Conservation (phyloP, 2,329 filamentous ascomycete genomes). For the Drechmeria coniospora region DNA sequence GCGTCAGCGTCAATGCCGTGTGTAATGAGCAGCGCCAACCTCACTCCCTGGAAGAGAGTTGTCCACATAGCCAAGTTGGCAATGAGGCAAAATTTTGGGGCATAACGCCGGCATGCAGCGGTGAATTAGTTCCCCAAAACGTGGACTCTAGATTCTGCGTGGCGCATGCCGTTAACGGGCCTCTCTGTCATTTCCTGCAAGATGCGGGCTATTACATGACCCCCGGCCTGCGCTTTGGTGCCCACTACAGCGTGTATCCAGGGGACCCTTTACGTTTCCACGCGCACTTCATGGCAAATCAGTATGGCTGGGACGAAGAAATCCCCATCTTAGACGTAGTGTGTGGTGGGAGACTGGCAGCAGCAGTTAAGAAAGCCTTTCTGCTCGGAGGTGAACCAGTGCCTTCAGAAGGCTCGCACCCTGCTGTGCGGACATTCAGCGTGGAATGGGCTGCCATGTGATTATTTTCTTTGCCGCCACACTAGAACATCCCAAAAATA, state of each 20-base stretch:
- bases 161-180: conserved; percentile 15
- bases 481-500: no score
- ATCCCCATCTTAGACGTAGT: conserved; percentile 76
- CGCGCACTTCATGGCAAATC: conserved; percentile 81
- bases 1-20: no score
- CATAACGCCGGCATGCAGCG: conserved; percentile 21
- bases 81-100: background rate
- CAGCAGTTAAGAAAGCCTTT: conserved; percentile 91
- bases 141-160: conserved; percentile 5
- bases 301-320: conserved; percentile 74
- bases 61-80: no score
- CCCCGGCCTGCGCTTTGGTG: conserved; percentile 86
- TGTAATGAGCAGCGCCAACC: no score
- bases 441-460: conserved; percentile 93
- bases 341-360: conserved; percentile 73
- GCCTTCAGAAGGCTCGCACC: conserved; percentile 14
- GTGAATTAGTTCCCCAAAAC: conserved; percentile 11
- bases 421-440: conserved; percentile 56
- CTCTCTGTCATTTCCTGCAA: conserved; percentile 70
- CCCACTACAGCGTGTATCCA: conserved; percentile 87
- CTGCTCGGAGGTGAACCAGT: conserved; percentile 58
- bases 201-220: conserved; percentile 70
- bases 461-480: conserved; percentile 8
- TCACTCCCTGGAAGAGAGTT: no score
- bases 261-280: conserved; percentile 91